Conservation (phyloP, 371 early-diverging fungal species). For the Lichtheimia corymbifera region DNA sequence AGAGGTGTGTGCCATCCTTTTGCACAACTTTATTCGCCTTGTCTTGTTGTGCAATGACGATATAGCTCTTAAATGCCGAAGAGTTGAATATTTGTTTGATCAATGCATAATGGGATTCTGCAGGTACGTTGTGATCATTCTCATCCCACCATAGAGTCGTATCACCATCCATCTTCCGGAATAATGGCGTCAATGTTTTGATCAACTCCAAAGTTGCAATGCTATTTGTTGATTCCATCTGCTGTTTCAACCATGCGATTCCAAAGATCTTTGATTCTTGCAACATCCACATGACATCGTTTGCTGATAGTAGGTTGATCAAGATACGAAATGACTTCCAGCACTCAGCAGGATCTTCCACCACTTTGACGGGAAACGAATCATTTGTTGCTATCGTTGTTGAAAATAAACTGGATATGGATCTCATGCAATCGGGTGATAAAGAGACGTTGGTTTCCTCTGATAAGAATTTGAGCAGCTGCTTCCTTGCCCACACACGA, state of each 20-base stretch:
- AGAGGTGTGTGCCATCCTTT: slow-evolving; percentile 37
- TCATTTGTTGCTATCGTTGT: slow-evolving; percentile 8
- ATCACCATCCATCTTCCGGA: slow-evolving; percentile 24
- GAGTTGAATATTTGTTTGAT: slow-evolving; percentile 37
- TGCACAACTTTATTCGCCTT: slow-evolving; percentile 32
- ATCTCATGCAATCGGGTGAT: neutral
- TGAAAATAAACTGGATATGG: neutral
- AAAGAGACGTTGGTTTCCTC: slow-evolving; percentile 2
- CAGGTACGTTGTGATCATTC: slow-evolving; percentile 12
- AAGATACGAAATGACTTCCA: slow-evolving; percentile 37
- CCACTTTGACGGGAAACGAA: slow-evolving; percentile 7
- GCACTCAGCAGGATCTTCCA: slow-evolving; percentile 24
- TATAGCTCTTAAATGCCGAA: slow-evolving; percentile 29
- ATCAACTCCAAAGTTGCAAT: neutral
- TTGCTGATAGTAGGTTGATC: slow-evolving; percentile 12
- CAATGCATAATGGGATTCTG: slow-evolving; percentile 18
- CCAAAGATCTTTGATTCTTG: slow-evolving; percentile 18
- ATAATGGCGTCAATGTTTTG: slow-evolving; percentile 13
- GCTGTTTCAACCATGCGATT: slow-evolving; percentile 18
- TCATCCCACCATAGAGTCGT: slow-evolving; percentile 27
- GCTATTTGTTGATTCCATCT: slow-evolving; percentile 12
- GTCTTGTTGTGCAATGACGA: slow-evolving; percentile 37
- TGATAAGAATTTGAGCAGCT: slow-evolving; percentile 29
- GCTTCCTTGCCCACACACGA: slow-evolving; percentile 44
- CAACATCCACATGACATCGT: slow-evolving; percentile 9